Percentiles rank a stretch among this genome's conserved stretches.
phyloP scores from a whole-genome alignment of 805 yeast genomes.

The Nakazawaea populi region DNA sequence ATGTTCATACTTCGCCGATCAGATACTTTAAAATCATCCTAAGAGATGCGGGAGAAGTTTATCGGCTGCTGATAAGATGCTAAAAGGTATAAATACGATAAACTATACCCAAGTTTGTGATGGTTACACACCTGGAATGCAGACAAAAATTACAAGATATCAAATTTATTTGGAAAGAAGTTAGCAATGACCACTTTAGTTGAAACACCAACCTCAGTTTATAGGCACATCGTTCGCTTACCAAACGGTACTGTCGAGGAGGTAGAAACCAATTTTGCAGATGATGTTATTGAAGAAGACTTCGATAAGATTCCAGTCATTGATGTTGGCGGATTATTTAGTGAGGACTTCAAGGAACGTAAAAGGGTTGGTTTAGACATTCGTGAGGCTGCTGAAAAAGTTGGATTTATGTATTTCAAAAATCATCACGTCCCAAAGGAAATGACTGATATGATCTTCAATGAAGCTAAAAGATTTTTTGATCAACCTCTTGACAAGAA shows the following conservation, averaged over 20 bases:
- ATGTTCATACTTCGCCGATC: no score
- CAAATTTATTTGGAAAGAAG: no score
- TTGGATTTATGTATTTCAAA: conserved; percentile 26
- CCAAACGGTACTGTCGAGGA: conserved; percentile 9
- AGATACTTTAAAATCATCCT: no score
- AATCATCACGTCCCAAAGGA: conserved; percentile 24
- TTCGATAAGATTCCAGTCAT: conserved; percentile 15
- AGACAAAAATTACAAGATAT: no score
- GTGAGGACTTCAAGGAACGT: conserved; percentile 12
- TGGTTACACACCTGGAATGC: no score
- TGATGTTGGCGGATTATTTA: conserved; percentile 12
- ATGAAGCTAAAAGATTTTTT: conserved; percentile 21
- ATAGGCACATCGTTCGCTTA: conserved; percentile 8
- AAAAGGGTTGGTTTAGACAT: conserved; percentile 16
- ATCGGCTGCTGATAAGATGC: no score
- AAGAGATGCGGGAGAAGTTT: no score
- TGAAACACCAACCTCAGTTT: background rate
- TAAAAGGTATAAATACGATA: no score
- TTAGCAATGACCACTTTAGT: background rate
- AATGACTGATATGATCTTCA: conserved; percentile 17
- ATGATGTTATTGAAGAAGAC: conserved; percentile 12
- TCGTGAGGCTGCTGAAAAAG: conserved; percentile 17
- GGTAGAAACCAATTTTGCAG: conserved; percentile 5
- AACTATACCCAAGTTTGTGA: no score
- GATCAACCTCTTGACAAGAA: conserved; percentile 17